Evolutionary conservation across 179 eudicot genomes (phyloP).

Genomic region (Carnegiea gigantea): DNA sequence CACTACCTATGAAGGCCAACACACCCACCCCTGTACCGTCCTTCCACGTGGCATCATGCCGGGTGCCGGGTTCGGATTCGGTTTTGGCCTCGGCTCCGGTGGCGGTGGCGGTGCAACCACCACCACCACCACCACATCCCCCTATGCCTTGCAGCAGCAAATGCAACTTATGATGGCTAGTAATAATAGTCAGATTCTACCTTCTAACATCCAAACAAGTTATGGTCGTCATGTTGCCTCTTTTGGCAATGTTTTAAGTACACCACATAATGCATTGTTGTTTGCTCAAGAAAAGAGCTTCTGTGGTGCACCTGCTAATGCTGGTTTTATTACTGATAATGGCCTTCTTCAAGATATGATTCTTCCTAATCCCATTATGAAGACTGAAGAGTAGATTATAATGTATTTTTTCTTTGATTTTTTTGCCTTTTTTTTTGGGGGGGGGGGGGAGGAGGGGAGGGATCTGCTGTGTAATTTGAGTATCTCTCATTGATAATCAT

Average conservation of each 20-base stretch:
- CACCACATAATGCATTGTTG: not conserved
- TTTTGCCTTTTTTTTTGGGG: not conserved
- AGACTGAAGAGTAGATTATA: conserved; percentile 21
- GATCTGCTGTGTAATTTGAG: conserved; percentile 19
- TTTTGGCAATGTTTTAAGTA: conserved; percentile 8
- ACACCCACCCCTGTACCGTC: conserved; percentile 40
- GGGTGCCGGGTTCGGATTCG: conserved; percentile 11
- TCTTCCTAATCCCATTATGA: conserved; percentile 28
- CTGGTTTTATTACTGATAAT: conserved; percentile 32
- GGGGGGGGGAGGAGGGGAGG: not conserved
- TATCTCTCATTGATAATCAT: conserved; percentile 21
- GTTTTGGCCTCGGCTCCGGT: not conserved
- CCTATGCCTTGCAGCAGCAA: conserved; percentile 17
- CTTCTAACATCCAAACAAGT: not conserved
- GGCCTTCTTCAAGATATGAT: conserved; percentile 54
- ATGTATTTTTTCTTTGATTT: not conserved
- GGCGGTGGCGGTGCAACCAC: conserved; percentile 12
- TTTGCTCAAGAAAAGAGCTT: conserved; percentile 20
- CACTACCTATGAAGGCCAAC: conserved; percentile 49
- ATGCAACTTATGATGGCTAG: not conserved
- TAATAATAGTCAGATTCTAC: conserved; percentile 15
- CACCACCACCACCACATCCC: not conserved
- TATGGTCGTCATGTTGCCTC: conserved; percentile 8
- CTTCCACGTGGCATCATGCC: conserved; percentile 30
- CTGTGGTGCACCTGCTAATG: conserved; percentile 1